Evolutionary conservation across 1,284 basidiomycete species (phyloP), one percentile per base, ranked within the genome.

Genomic region (Cutaneotrichosporon sp.): DNA sequence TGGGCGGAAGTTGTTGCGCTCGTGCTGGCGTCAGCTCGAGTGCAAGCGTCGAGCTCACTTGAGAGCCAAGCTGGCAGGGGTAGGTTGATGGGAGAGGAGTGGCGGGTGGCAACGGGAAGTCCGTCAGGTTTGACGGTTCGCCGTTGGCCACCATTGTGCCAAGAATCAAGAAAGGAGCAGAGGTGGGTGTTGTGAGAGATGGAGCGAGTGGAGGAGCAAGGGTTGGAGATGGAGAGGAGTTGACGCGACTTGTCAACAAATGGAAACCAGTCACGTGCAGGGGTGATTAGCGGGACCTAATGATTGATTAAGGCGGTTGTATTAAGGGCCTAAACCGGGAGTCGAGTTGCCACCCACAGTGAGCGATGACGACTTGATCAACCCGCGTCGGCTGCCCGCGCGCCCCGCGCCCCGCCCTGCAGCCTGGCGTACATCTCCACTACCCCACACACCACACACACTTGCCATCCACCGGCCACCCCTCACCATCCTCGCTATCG

Each of bases 1-100:
- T 0, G 75, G 74, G 11, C 61, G 36, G 43, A 73, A 74, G 59
- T 72, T 74, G 60, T 71, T 72, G 45, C 58, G 63, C 7, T 63
- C 72, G 54, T 69, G 65, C 72, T 74, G 51, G 11, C 1, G 43
- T 36, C 11, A 18, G 31, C 31, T 56, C 7, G 5, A 20, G 20
- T n/a, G 14, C 13, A 16, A 31, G 9, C 16, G 8, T 8, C 10
- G 7, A 14, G 33, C 31, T 8, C 34, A 69, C 72, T 60, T 74
- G 72, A 3, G 68, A 56, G 10, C 62, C 62, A 1, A 47, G 36
- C 33, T 63, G 57, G 54, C 62, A 63, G 4, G 62, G 62, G 18
- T 63, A 63, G 9, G 56, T 50, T 18, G 25, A 42, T 1, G 54
- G 14, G 6, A 53, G 22, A 0, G 62, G 62, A 1, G 62, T 57